These are phyloP conservation scores for Paecilomyces sp. DNA, from an alignment of 2,329 filamentous ascomycete species.

Conservation along the genomic window DNA sequence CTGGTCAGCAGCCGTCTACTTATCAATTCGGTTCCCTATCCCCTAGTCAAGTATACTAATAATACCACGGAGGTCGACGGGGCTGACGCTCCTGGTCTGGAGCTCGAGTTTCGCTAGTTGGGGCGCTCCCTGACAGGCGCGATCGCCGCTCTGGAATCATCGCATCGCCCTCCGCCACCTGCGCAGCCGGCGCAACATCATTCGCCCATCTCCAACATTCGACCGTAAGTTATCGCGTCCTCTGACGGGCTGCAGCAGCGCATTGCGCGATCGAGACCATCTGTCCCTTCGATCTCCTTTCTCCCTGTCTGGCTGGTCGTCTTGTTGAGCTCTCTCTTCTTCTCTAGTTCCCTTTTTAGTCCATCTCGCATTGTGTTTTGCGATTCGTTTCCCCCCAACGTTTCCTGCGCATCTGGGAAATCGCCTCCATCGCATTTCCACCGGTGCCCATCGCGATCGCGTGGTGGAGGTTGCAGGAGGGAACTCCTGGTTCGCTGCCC, in stretches of 20 bases:
- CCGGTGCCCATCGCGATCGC: background rate
- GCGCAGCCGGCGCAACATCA: background rate
- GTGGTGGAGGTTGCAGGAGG: background rate
- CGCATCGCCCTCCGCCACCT: background rate
- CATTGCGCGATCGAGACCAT: background rate
- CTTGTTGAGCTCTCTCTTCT: background rate
- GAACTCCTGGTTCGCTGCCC: conserved; percentile 4
- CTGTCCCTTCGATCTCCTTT: conserved; percentile 6
- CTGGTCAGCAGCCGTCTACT: background rate
- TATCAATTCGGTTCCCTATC: background rate
- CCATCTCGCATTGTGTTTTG: background rate
- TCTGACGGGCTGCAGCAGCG: background rate
- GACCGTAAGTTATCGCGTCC: background rate
- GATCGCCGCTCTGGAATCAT: background rate
- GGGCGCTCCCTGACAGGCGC: conserved; percentile 4
- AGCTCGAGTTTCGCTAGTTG: background rate
- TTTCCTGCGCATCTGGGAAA: background rate
- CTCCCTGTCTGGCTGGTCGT: background rate
- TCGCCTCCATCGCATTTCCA: background rate
- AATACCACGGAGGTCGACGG: background rate
- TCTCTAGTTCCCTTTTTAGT: background rate
- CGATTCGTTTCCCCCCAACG: background rate
- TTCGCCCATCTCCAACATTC: background rate
- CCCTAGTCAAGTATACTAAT: background rate
- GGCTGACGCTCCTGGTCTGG: background rate